These are phyloP conservation scores for Erodium moschatum DNA, from an alignment of 441 rosid genomes.

Conservation along the genomic window DNA sequence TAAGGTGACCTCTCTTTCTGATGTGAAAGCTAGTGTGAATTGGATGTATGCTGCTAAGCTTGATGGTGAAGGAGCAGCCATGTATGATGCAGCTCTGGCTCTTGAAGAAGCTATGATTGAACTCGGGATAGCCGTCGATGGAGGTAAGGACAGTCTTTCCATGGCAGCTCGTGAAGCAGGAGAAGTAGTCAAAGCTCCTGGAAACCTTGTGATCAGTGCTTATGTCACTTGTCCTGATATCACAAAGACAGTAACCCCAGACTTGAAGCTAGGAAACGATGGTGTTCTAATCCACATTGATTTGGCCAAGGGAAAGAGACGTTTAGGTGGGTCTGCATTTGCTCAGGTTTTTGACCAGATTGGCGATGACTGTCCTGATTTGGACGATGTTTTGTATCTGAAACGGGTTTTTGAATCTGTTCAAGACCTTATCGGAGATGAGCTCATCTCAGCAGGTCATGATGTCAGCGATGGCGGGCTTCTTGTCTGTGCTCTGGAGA, in stretches of 20 bases:
- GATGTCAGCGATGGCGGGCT: slow-evolving; percentile 95
- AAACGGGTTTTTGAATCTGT: slow-evolving; percentile 60
- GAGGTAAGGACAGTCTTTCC: slow-evolving; percentile 91
- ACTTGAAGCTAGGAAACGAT: slow-evolving; percentile 66
- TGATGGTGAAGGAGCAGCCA: slow-evolving; percentile 90
- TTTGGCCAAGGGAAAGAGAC: slow-evolving; percentile 73
- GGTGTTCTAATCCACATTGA: slow-evolving; percentile 76
- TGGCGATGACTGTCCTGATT: slow-evolving; percentile 80
- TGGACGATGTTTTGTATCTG: slow-evolving; percentile 69
- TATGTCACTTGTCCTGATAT: slow-evolving; percentile 85
- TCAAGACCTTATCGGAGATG: slow-evolving; percentile 55
- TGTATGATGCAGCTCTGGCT: slow-evolving; percentile 87
- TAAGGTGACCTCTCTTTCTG: slow-evolving; percentile 72
- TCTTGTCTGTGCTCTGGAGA: slow-evolving; percentile 63
- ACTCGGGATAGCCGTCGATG: slow-evolving; percentile 93
- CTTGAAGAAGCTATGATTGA: slow-evolving; percentile 84
- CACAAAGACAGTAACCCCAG: slow-evolving; percentile 88
- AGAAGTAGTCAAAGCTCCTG: slow-evolving; percentile 94
- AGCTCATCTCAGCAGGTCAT: slow-evolving; percentile 70
- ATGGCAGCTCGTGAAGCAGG: slow-evolving; percentile 82
- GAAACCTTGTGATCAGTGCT: slow-evolving; percentile 82
- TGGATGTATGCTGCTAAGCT: slow-evolving; percentile 99
- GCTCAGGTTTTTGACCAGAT: slow-evolving; percentile 83
- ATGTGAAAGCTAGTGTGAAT: slow-evolving; percentile 90
- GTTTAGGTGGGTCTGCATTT: slow-evolving; percentile 86